A percentile compares a stretch with the other conserved stretches of the same genome.
phyloP scores from a whole-genome alignment of 768 basidiomycete genomes.

The Suillus brevipes region DNA sequence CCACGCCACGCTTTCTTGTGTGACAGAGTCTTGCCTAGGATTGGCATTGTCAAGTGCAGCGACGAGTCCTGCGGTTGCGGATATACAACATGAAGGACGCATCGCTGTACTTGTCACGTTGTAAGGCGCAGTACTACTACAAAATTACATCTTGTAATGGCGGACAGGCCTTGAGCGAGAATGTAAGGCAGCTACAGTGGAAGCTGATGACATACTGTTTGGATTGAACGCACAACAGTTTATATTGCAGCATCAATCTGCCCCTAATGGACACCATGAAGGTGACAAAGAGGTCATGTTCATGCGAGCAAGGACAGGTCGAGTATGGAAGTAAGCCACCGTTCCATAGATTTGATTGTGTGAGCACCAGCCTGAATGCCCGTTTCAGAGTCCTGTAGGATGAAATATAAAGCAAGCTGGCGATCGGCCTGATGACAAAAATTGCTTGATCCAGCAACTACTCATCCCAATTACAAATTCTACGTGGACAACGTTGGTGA shows the following conservation, averaged over 20 bases:
- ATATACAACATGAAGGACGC: not conserved
- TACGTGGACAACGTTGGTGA: not conserved
- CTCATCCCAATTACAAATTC: not conserved
- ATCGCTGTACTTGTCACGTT: not conserved
- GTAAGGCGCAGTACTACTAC: slow-evolving; percentile 13
- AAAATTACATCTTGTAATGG: slow-evolving; percentile 48
- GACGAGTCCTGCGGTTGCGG: not conserved
- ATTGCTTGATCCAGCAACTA: slow-evolving; percentile 63
- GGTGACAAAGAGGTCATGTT: slow-evolving; percentile 38
- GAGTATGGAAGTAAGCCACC: slow-evolving; percentile 14
- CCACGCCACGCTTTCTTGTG: not conserved
- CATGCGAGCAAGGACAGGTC: slow-evolving; percentile 80
- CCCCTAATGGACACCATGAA: slow-evolving; percentile 51
- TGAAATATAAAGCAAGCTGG: not conserved
- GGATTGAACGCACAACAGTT: slow-evolving; percentile 49
- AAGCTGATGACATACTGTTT: slow-evolving; percentile 44
- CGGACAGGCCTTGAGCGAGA: slow-evolving; percentile 41
- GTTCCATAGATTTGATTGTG: slow-evolving; percentile 1
- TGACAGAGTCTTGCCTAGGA: not conserved
- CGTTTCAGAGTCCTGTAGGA: slow-evolving; percentile 73
- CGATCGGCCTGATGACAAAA: slow-evolving; percentile 50
- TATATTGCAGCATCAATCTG: slow-evolving; percentile 49
- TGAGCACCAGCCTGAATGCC: slow-evolving; percentile 70
- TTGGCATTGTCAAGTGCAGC: not conserved
- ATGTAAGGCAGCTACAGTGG: slow-evolving; percentile 41